Percentiles rank a stretch among this genome's conserved stretches.
Evolutionary conservation across 1,139 yeast species (phyloP).

Genomic region (Diutina neorugosa): DNA sequence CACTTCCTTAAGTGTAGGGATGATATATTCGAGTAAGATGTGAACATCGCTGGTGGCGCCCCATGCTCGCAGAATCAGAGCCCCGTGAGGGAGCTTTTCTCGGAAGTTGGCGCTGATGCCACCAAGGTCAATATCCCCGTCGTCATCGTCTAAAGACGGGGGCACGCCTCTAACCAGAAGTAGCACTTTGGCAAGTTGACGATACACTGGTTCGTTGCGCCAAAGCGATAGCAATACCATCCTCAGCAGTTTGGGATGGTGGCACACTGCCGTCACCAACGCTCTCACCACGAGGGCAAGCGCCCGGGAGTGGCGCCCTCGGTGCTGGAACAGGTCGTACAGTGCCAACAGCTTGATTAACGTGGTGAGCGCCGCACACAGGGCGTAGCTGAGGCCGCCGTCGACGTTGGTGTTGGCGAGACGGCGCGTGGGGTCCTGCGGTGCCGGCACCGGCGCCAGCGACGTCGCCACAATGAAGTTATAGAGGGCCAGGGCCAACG

Average conservation of each 20-base stretch:
- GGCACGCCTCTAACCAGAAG: conserved; percentile 10
- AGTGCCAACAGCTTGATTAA: conserved; percentile 35
- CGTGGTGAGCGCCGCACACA: conserved; percentile 46
- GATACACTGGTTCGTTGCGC: conserved; percentile 32
- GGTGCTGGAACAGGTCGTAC: conserved; percentile 27
- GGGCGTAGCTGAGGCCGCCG: conserved; percentile 47
- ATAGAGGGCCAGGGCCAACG: conserved; percentile 44
- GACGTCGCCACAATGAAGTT: conserved; percentile 41
- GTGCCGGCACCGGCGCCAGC: conserved; percentile 8
- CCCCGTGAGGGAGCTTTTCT: conserved; percentile 43
- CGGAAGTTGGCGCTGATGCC: conserved; percentile 54
- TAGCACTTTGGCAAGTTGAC: conserved; percentile 17
- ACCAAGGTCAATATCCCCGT: conserved; percentile 14
- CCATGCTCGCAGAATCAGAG: conserved; percentile 44
- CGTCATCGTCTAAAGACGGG: background rate
- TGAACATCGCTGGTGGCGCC: conserved; percentile 43
- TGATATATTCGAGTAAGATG: conserved; percentile 29
- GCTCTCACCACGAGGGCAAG: conserved; percentile 47
- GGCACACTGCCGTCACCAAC: conserved; percentile 36
- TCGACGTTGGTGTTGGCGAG: conserved; percentile 20
- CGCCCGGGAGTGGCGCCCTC: conserved; percentile 40
- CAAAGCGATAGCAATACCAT: conserved; percentile 41
- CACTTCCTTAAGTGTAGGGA: conserved; percentile 22
- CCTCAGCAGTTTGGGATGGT: conserved; percentile 38
- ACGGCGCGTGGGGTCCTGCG: conserved; percentile 17